A percentile compares a stretch with the other conserved stretches of the same genome.
phyloP scores from a whole-genome alignment of 2,329 filamentous ascomycete species.

The Penicillium sp. region DNA sequence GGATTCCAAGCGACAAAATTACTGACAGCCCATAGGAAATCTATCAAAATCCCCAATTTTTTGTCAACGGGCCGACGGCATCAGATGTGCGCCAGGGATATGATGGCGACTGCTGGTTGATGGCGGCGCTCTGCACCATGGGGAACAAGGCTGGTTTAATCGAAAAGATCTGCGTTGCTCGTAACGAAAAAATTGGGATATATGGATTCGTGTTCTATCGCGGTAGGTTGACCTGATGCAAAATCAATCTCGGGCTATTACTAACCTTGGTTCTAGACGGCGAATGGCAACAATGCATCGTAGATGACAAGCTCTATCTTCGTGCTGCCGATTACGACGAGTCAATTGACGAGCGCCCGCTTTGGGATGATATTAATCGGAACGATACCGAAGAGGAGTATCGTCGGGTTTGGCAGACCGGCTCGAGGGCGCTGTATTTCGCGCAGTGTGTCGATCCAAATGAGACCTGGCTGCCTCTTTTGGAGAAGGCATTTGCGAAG shows the following conservation, averaged over 20 bases:
- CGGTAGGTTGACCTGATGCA: slow-evolving; percentile 42
- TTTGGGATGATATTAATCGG: slow-evolving; percentile 75
- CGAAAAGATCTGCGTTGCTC: slow-evolving; percentile 72
- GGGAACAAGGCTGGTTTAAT: slow-evolving; percentile 74
- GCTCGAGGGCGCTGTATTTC: slow-evolving; percentile 78
- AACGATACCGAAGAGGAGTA: slow-evolving; percentile 74
- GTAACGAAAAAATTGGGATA: slow-evolving; percentile 74
- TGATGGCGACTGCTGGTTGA: slow-evolving; percentile 84
- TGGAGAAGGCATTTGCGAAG: slow-evolving; percentile 85
- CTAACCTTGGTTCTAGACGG: slow-evolving; percentile 59
- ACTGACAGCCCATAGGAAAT: slow-evolving; percentile 62
- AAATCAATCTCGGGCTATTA: neutral
- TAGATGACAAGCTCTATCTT: slow-evolving; percentile 88
- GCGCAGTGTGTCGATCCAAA: slow-evolving; percentile 75
- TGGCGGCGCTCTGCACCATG: slow-evolving; percentile 78
- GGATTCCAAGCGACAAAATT: neutral
- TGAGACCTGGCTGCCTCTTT: slow-evolving; percentile 79
- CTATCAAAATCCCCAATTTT: slow-evolving; percentile 77
- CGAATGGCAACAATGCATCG: slow-evolving; percentile 88
- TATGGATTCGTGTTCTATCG: slow-evolving; percentile 86
- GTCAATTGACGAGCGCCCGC: slow-evolving; percentile 71
- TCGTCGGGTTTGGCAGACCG: slow-evolving; percentile 71
- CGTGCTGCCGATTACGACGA: slow-evolving; percentile 83
- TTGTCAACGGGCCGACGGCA: slow-evolving; percentile 74
- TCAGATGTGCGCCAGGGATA: slow-evolving; percentile 79